Evolutionary conservation across 2,329 filamentous ascomycete genomes (phyloP).

Genomic region (Elsinoe ampelina): DNA sequence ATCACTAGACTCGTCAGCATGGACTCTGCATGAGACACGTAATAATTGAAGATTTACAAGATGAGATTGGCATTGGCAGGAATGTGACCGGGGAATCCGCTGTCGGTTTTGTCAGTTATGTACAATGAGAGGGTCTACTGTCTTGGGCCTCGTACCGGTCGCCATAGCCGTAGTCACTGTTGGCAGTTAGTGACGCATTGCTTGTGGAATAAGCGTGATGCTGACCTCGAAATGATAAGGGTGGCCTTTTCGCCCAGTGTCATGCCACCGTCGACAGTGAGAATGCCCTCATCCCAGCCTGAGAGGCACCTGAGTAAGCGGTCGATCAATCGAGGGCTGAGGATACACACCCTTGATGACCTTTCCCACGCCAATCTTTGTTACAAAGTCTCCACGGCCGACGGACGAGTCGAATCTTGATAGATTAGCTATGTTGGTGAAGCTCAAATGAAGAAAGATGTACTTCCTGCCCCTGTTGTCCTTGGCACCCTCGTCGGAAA

Average conservation of each 20-base stretch:
- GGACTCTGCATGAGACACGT: not conserved
- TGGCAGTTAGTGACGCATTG: conserved; percentile 10
- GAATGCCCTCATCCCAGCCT: conserved; percentile 60
- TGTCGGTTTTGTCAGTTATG: conserved; percentile 27
- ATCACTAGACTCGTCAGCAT: conserved; percentile 40
- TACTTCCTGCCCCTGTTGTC: conserved; percentile 63
- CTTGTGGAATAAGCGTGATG: conserved; percentile 12
- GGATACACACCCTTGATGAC: conserved; percentile 71
- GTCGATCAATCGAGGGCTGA: not conserved
- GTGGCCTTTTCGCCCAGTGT: conserved; percentile 81
- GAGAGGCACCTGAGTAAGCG: conserved; percentile 10
- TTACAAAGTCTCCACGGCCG: conserved; percentile 65
- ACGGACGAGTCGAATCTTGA: conserved; percentile 81
- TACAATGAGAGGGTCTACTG: conserved; percentile 19
- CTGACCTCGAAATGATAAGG: conserved; percentile 69
- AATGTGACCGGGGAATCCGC: conserved; percentile 71
- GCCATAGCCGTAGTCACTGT: conserved; percentile 58
- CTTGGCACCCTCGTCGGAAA: conserved; percentile 56
- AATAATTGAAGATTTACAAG: conserved; percentile 55
- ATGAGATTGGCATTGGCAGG: conserved; percentile 65
- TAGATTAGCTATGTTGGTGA: conserved; percentile 11
- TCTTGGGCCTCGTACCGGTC: conserved; percentile 39
- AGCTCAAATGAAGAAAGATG: conserved; percentile 28
- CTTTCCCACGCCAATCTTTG: conserved; percentile 67
- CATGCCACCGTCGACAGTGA: conserved; percentile 52